Conservation (phyloP, 768 basidiomycete species). For the Suillus sp. region DNA sequence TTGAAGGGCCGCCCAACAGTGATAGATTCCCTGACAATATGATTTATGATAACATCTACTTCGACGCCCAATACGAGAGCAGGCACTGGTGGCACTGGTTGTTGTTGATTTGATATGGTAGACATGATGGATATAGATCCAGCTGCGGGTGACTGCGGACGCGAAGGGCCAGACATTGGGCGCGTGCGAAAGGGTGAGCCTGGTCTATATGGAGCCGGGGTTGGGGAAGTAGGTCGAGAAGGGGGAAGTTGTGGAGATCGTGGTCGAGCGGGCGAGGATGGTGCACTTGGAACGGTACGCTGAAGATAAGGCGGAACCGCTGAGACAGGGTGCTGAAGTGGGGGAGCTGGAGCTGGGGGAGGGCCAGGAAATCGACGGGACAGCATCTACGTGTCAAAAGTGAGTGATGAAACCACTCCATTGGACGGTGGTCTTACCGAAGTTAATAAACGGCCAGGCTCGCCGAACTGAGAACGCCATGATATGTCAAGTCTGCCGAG, state of each 20-base stretch:
- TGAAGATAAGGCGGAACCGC: constrained; percentile 81
- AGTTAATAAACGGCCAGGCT: constrained; percentile 84
- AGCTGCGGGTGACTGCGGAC: constrained; percentile 36
- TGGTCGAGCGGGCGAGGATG: constrained; percentile 48
- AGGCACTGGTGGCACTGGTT: constrained; percentile 24
- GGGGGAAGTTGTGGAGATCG: constrained; percentile 58
- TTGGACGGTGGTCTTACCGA: constrained; percentile 47
- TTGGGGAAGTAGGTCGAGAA: constrained; percentile 61
- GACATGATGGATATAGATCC: constrained; percentile 22
- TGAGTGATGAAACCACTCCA: background rate
- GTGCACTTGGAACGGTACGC: constrained; percentile 42
- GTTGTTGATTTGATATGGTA: constrained; percentile 18
- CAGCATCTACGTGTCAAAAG: constrained; percentile 50
- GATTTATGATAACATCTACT: constrained; percentile 55
- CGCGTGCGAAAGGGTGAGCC: constrained; percentile 44
- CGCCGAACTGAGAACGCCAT: constrained; percentile 85
- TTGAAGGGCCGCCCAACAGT: constrained; percentile 60
- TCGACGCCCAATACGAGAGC: constrained; percentile 46
- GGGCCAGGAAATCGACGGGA: constrained; percentile 76
- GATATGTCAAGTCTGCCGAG: constrained; percentile 87
- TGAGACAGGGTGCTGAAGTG: constrained; percentile 53
- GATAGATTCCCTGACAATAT: constrained; percentile 48
- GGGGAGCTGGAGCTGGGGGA: constrained; percentile 25
- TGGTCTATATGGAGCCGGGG: constrained; percentile 46
- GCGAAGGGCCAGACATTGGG: constrained; percentile 30